phyloP scores from a whole-genome alignment of 352 stramenopile genomes.

The Globisporangium uncinulatum region DNA sequence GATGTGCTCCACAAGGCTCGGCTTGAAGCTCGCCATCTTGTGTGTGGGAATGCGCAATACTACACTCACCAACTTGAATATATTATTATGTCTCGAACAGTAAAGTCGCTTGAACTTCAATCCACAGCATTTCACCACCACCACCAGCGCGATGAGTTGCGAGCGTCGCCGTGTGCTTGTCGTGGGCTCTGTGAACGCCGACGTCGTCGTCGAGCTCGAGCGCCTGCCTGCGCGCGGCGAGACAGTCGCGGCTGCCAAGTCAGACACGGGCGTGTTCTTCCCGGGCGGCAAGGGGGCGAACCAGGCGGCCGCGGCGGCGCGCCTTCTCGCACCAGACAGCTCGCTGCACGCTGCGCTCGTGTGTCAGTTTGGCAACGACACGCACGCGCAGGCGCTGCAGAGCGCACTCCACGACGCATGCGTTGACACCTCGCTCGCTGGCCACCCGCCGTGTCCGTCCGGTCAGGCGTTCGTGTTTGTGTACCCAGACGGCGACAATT shows the following conservation, averaged over 20 bases:
- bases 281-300: slow-evolving; percentile 78
- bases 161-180: slow-evolving; percentile 36
- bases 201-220: slow-evolving; percentile 73
- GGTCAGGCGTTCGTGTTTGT: slow-evolving; percentile 83
- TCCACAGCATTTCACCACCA: neutral
- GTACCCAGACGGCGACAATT: slow-evolving; percentile 78
- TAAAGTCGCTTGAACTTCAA: neutral
- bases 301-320: slow-evolving; percentile 57
- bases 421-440: slow-evolving; percentile 37
- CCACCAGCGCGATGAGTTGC: too few relatives aligned
- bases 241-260: slow-evolving; percentile 45
- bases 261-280: slow-evolving; percentile 59
- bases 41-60: too few relatives aligned
- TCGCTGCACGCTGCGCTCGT: slow-evolving; percentile 32
- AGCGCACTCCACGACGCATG: slow-evolving; percentile 20
- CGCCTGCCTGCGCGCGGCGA: slow-evolving; percentile 63
- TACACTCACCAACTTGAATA: too few relatives aligned
- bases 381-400: slow-evolving; percentile 43
- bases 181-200: slow-evolving; percentile 80
- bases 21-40: slow-evolving; percentile 40
- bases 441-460: slow-evolving; percentile 38
- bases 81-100: neutral
- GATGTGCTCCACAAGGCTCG: slow-evolving; percentile 62
- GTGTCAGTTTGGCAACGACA: slow-evolving; percentile 73
- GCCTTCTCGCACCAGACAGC: slow-evolving; percentile 27